Evolutionary conservation across 129 eudicot genomes (phyloP).

Genomic region (Flaveria linearis): DNA sequence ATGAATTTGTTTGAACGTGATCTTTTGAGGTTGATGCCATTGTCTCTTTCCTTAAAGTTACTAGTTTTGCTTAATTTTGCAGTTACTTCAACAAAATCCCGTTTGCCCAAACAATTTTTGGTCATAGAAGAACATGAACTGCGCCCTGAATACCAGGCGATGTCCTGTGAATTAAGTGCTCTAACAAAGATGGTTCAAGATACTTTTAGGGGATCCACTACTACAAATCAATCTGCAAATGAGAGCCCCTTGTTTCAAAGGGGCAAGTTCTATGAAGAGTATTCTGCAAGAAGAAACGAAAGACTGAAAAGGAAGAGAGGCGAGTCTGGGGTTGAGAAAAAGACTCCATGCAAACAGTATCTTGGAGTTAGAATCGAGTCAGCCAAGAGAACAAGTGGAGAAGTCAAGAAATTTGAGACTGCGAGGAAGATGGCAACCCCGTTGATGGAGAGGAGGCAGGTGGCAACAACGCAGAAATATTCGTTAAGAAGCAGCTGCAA

Average conservation of each 20-base stretch:
- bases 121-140: conserved; percentile 43
- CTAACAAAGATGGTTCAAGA: conserved; percentile 59
- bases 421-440: conserved; percentile 55
- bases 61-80: not conserved
- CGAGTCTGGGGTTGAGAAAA: conserved; percentile 52
- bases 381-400: conserved; percentile 43
- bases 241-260: conserved; percentile 63
- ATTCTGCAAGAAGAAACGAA: conserved; percentile 73
- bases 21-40: not conserved
- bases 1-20: no score
- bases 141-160: conserved; percentile 58
- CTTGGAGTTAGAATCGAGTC: conserved; percentile 79
- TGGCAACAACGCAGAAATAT: conserved; percentile 44
- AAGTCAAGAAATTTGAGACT: conserved; percentile 49
- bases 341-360: conserved; percentile 44
- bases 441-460: conserved; percentile 52
- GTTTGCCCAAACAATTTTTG: conserved; percentile 38
- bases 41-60: not conserved
- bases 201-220: conserved; percentile 33
- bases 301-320: no score
- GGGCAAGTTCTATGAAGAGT: conserved; percentile 83
- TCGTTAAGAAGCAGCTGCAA: conserved; percentile 64
- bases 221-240: conserved; percentile 20
- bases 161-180: conserved; percentile 68
- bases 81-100: conserved; percentile 50